Base-by-base conservation (phyloP, 768 basidiomycete species). In the Collybia mongolica region DNA sequence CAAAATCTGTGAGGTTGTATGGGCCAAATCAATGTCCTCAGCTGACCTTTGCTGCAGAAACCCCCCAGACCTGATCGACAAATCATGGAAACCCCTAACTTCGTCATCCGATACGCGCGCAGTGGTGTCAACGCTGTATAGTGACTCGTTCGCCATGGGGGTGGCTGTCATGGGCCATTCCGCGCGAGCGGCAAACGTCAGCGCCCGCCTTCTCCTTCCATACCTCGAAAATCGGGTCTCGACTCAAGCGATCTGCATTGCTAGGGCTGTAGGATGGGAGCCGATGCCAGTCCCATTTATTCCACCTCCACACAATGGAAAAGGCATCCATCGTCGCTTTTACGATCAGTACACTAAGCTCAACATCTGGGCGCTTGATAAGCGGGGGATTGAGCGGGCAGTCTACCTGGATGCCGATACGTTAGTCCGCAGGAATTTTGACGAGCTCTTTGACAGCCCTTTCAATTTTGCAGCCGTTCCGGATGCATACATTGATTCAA, bases 271-370 rank as follows among this genome's bases (percentile, higher is more conserved):
- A 14, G 75, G 75, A 4, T 77, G 75, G 72, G 57, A 60, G 6
- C 62, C 66, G 0, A 50, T 67, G 17, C 52, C 67, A 3, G 67
- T 75, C 22, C 56, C 62, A 6, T 65, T 62, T 18, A 72, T 75
- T 42, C 57, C 67, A 2, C 75, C 75, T 6, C 74, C 75, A 0
- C 60, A 69, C 51, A 43, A 59, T 32, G 72, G 73, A 38, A 49
- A 56, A n/a, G 72, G 70, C 6, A 57, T 72, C 28, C 55, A 67
- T 55, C 41, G 51, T 32, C 68, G 68, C 42, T 73, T 72, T 55
- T 22, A 57, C 32, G 75, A 76, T 55, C 70, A 73, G 44, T 76
- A 72, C 65, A 73, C 75, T 6, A 76, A 75, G 51, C 65, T 76
- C 3, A 63, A 62, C 29, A 62, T 76, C 6, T 77, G 75, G 75